Base-by-base conservation (phyloP, 345 rosid species). In the Nephelium lappaceum region DNA sequence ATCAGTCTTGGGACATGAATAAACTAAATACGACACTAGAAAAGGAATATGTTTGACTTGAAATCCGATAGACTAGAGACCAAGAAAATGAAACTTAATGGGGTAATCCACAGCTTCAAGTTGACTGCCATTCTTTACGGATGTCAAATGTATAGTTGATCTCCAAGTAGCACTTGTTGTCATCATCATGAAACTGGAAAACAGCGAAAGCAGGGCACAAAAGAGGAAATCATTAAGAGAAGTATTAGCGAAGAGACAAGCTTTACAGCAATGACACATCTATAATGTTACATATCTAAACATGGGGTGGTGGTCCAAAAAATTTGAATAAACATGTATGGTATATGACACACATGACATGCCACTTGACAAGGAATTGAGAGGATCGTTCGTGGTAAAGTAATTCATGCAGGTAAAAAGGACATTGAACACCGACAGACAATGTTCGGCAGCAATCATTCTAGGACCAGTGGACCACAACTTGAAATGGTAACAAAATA, bases 71-170 rank as follows among this genome's bases (percentile, higher is more conserved):
- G 78, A 75, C 12, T 55, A 6, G 47, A 53, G 68, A 73, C 38
- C 57, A 60, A 66, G 70, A 57, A 73, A 49, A 65, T 27, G 65
- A 65, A 47, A 43, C 70, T 23, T 75, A 58, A 39, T 58, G 23
- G 21, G 70, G 43, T 31, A 63, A 39, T 62, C 51, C 58, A 43
- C 23, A 8, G 57, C 81, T 71, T 66, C 53, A 25, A 9, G 62
- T 81, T 75, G 74, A 80, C 62, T 53, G 87, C 97, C 98, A 91
- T 0, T 88, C 92, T 89, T 87, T 94, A 74, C 93, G 88, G 85
- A 94, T 95, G 80, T 93, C 95, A n/a, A 95, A 95, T 27, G 87
- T 87, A 87, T 95, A 95, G 89, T 89, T 95, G 88, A 95, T 88
- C 87, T 91, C 97, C 86, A 93, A 84, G 86, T 95, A 88, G 87